Percentiles rank a stretch among this genome's conserved stretches.
phyloP scores from a whole-genome alignment of 176 grass and related monocot genomes.

The Raddia guianensis region DNA sequence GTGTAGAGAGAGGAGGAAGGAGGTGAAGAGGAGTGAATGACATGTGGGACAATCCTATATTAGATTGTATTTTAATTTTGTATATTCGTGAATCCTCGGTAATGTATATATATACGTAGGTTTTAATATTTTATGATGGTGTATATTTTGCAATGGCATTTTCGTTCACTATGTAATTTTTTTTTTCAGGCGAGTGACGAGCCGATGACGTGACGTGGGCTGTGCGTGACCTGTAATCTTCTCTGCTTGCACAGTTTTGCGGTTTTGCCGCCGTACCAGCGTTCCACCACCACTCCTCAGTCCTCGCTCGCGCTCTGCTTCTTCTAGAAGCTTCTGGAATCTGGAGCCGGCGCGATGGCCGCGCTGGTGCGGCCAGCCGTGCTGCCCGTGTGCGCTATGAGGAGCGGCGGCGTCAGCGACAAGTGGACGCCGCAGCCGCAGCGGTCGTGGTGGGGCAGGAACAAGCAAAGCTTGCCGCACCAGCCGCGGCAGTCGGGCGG shows the following conservation, averaged over 20 bases:
- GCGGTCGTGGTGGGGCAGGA: slow-evolving; percentile 40
- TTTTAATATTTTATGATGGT: too few species aligned
- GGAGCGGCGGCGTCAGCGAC: slow-evolving; percentile 32
- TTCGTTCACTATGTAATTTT: too few species aligned
- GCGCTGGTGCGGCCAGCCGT: slow-evolving; percentile 46
- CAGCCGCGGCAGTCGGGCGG: slow-evolving; percentile 41
- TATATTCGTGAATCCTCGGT: too few species aligned
- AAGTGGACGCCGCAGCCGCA: slow-evolving; percentile 33
- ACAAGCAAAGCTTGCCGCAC: slow-evolving; percentile 36
- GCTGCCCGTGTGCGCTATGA: slow-evolving; percentile 51
- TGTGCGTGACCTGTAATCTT: not conserved
- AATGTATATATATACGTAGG: too few species aligned
- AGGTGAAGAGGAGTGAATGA: too few species aligned
- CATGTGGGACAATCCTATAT: too few species aligned
- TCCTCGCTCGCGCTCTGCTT: not conserved
- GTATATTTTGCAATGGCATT: too few species aligned
- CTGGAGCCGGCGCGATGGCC: slow-evolving; percentile 45
- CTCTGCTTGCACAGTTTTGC: not conserved
- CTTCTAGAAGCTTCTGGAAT: slow-evolving; percentile 38
- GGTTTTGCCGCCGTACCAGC: slow-evolving; percentile 1
- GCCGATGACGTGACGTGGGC: slow-evolving; percentile 30
- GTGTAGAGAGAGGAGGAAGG: too few species aligned
- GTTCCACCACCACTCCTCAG: not conserved
- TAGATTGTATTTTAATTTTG: too few species aligned
- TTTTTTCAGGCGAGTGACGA: not conserved